phyloP scores from a whole-genome alignment of 192 early-diverging fungal species.

The Umbelopsis sp. region DNA sequence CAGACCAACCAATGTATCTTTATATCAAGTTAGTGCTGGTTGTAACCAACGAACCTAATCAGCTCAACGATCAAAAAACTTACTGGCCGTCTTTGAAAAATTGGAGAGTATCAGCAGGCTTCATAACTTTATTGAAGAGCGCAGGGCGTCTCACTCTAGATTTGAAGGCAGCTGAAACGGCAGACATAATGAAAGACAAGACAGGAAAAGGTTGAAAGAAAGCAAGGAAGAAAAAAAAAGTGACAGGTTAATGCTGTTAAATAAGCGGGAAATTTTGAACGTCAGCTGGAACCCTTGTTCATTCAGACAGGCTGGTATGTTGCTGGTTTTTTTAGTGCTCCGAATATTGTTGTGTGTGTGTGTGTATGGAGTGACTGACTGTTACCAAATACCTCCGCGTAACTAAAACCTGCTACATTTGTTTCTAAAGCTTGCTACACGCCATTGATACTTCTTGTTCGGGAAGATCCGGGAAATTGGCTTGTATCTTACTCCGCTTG shows the following conservation, averaged over 20 bases:
- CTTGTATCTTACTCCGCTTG: too few species aligned
- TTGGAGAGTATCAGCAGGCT: constrained; percentile 30
- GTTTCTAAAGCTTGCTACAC: neutral
- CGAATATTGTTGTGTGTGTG: neutral
- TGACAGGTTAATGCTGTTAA: neutral
- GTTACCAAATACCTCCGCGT: too few species aligned
- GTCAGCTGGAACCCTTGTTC: too few species aligned
- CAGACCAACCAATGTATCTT: constrained; percentile 36
- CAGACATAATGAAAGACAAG: constrained; percentile 19
- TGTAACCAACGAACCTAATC: too few species aligned
- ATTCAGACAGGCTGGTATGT: too few species aligned
- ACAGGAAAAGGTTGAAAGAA: constrained; percentile 16
- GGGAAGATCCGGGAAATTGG: neutral
- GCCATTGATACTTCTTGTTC: neutral
- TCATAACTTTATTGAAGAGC: constrained; percentile 40
- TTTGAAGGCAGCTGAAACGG: constrained; percentile 32
- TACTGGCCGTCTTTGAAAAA: constrained; percentile 46
- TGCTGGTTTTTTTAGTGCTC: neutral
- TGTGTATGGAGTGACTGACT: too few species aligned
- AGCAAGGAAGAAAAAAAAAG: neutral
- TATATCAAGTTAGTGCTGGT: too few species aligned
- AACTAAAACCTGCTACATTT: too few species aligned
- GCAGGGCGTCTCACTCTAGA: constrained; percentile 35
- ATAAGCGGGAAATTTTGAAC: neutral
- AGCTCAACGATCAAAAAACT: neutral